These are phyloP conservation scores for Xylaria grammica DNA, from an alignment of 495 filamentous ascomycete species.

Conservation along the genomic window DNA sequence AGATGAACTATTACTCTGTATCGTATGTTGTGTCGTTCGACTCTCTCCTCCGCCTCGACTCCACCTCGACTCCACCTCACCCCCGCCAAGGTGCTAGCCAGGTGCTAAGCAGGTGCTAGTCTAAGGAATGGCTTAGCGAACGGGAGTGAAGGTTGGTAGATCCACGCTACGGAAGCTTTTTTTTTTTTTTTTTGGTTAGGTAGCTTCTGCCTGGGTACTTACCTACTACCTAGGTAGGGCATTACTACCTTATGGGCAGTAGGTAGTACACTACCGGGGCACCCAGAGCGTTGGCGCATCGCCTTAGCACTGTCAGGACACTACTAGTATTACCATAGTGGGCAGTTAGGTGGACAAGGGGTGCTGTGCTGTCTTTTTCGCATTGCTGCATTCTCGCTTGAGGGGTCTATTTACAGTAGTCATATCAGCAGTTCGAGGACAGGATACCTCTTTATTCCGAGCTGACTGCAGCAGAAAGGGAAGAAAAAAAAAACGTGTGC, in stretches of 20 bases:
- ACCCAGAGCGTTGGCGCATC: no score
- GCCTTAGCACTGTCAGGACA: no score
- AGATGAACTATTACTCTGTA: conserved; percentile 14
- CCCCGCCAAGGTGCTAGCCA: background rate
- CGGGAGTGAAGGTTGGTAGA: no score
- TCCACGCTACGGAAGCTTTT: no score
- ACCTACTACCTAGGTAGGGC: no score
- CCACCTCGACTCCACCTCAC: background rate
- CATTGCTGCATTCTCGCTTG: conserved; percentile 12
- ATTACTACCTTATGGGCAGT: background rate
- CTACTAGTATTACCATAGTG: background rate
- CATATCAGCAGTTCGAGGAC: no score
- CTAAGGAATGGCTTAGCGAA: background rate
- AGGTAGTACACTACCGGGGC: no score
- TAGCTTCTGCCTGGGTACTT: no score
- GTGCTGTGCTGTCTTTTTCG: background rate
- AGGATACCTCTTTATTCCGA: background rate
- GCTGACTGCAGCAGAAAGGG: conserved; percentile 2
- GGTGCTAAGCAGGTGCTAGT: background rate
- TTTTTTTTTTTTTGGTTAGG: no score
- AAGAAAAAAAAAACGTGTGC: conserved; percentile 18
- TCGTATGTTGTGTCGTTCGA: conserved; percentile 25
- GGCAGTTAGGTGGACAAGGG: background rate
- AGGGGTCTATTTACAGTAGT: conserved; percentile 15
- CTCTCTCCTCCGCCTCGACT: background rate